Evolutionary conservation across 805 yeast species (phyloP).

Genomic region (Wickerhamomyces mucosus): DNA sequence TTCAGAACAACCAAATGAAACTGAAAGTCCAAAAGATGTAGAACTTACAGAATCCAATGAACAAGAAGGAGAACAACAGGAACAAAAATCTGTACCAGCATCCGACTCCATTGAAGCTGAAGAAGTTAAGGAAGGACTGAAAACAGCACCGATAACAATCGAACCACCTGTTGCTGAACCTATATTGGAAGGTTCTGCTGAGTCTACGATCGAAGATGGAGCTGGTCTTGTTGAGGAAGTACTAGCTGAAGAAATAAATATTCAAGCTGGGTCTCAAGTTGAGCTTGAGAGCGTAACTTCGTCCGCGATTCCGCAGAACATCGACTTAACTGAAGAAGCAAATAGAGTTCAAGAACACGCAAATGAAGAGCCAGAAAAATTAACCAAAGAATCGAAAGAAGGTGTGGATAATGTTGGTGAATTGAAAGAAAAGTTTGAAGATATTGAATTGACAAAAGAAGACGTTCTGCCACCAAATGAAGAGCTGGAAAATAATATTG

Average conservation of each 20-base stretch:
- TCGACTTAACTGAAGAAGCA: conserved; percentile 7
- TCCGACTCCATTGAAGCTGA: conserved; percentile 6
- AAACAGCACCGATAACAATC: conserved; percentile 11
- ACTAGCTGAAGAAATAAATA: conserved; percentile 6
- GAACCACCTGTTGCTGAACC: conserved; percentile 10
- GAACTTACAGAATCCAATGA: background rate
- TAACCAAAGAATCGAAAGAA: conserved; percentile 10
- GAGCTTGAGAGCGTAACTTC: background rate
- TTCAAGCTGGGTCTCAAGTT: conserved; percentile 3
- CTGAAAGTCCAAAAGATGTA: conserved; percentile 5
- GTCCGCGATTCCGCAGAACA: no score
- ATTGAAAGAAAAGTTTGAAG: conserved; percentile 1
- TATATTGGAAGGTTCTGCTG: conserved; percentile 11
- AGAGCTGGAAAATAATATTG: background rate
- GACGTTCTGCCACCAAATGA: conserved; percentile 1
- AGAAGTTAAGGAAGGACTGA: conserved; percentile 3
- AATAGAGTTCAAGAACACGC: conserved; percentile 12
- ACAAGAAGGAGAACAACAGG: background rate
- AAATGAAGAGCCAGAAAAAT: conserved; percentile 9
- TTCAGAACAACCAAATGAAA: conserved; percentile 9
- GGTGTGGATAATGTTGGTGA: conserved; percentile 7
- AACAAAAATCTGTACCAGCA: conserved; percentile 1
- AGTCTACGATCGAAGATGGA: conserved; percentile 8
- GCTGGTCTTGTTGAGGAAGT: background rate
- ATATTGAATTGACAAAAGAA: conserved; percentile 8